Percentiles rank a stretch among this genome's conserved stretches.
These are phyloP conservation scores for Elymus sibiricus DNA, from an alignment of 176 grass and related monocot species.

Conservation along the genomic window DNA sequence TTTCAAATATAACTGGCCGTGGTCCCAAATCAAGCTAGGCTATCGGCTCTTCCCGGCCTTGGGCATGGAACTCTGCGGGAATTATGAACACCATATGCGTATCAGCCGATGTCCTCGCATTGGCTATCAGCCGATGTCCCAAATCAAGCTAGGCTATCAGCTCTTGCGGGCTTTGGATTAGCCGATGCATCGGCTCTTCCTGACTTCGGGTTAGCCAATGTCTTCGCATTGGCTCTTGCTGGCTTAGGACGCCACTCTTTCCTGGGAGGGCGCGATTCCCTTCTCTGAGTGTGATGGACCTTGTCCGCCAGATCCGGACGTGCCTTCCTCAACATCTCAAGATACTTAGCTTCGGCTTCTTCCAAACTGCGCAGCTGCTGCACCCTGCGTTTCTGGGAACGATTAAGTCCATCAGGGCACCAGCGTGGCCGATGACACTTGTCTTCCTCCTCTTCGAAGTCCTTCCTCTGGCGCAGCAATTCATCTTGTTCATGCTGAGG, in stretches of 20 bases:
- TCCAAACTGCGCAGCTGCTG: neutral
- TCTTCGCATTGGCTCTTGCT: too few species aligned
- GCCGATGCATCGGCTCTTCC: too few species aligned
- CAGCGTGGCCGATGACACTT: neutral
- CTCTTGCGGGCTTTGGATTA: too few species aligned
- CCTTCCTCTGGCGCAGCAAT: too few species aligned
- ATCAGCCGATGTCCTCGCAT: neutral
- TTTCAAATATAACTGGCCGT: neutral
- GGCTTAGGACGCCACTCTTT: neutral
- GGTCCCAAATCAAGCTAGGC: neutral
- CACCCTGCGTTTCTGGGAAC: neutral
- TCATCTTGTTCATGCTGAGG: too few species aligned
- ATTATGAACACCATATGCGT: neutral
- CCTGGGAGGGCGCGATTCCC: too few species aligned
- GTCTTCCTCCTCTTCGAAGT: neutral
- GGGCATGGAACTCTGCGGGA: neutral
- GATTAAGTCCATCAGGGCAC: neutral
- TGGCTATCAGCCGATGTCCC: too few species aligned
- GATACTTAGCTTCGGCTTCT: neutral
- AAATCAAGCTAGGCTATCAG: too few species aligned
- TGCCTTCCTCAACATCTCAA: neutral
- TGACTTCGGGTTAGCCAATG: too few species aligned
- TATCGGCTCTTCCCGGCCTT: neutral
- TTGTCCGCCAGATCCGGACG: neutral
- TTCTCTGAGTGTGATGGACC: accelerated